Evolutionary conservation across 2,329 filamentous ascomycete genomes (phyloP), one percentile per base, ranked within the genome.

Genomic region (Decorospora gaudefroyi): DNA sequence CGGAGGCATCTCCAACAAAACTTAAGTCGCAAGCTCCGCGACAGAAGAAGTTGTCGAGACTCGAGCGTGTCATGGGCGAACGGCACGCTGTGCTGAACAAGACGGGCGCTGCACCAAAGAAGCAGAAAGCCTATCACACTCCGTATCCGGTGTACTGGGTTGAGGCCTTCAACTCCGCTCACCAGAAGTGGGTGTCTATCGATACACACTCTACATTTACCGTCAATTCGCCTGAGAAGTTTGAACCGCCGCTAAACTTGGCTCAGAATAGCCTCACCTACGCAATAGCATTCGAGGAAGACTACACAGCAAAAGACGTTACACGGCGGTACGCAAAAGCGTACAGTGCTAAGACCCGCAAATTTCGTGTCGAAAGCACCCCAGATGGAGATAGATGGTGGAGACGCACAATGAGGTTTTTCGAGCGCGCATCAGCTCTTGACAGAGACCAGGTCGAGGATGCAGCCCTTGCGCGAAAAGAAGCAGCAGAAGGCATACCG

Each of bases 131-230:
- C 8, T 78, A 78, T 16, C 88, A 92, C 62, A 91, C 90, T 0
- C 70, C 81, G 0, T 88, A 86, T 60, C 93, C 93, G 0, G 79
- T 97, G 3, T 97, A 90, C 65, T 99, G 93, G 93, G 86, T 96
- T 0, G 93, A 99, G 72, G 85, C 89, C 3, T 88, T 96, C 53
- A 91, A 96, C 52, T 77, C 84, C 39, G 87, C 87, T 0, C 83
- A 90, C 53, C 88, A 96, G 65, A 95, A 90, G 74, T 99, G 93
- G 93, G 82, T 96, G 42, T 81, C 90, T 0, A 82, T 93, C 25
- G 93, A 99, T 65, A 84, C 91, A 0, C 71, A 96, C 0, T 90
- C 93, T 2, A 95, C 91, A 0, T 78, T 82, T 42, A 87, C 84
- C 53, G 83, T 95, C 41, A 88, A 85, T 65, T 90, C 87, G 48